A percentile compares a stretch with the other conserved stretches of the same genome.
Evolutionary conservation across 768 basidiomycete genomes (phyloP).

Genomic region (Clathrus columnatus): DNA sequence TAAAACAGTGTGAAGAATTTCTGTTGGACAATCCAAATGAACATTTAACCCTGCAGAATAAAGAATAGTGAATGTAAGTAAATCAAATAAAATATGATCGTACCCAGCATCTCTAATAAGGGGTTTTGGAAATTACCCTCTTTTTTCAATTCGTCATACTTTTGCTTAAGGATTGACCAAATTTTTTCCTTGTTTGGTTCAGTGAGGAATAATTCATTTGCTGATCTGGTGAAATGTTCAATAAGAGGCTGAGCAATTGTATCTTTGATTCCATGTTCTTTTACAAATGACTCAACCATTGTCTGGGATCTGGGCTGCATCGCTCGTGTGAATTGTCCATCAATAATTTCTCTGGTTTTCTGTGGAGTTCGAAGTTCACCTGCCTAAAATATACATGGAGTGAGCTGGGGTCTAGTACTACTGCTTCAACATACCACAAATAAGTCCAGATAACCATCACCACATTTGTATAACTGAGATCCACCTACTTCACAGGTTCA

Average conservation of each 20-base stretch:
- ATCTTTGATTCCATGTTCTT: constrained; percentile 32
- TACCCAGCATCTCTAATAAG: constrained; percentile 24
- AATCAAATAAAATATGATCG: constrained; percentile 16
- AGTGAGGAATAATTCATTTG: constrained; percentile 10
- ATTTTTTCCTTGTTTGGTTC: neutral
- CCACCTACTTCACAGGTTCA: constrained; percentile 13
- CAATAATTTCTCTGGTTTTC: constrained; percentile 1
- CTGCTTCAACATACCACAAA: neutral
- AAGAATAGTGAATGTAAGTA: constrained; percentile 20
- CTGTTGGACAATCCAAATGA: constrained; percentile 24
- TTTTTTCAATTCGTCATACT: neutral
- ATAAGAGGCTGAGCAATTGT: neutral
- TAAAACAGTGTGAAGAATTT: constrained; percentile 37
- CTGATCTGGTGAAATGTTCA: constrained; percentile 5
- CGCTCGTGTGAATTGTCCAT: neutral
- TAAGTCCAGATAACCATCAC: constrained; percentile 8
- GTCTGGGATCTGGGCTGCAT: neutral
- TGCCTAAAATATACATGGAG: neutral
- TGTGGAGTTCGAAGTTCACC: neutral
- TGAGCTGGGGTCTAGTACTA: neutral
- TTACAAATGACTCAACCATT: constrained; percentile 23
- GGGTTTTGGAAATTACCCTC: constrained; percentile 16
- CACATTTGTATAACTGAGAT: constrained; percentile 3
- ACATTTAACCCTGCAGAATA: constrained; percentile 17
- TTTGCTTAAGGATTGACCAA: neutral